These are phyloP conservation scores for Coemansia sp. DNA, from an alignment of 371 early-diverging fungal genomes.

Conservation along the genomic window DNA sequence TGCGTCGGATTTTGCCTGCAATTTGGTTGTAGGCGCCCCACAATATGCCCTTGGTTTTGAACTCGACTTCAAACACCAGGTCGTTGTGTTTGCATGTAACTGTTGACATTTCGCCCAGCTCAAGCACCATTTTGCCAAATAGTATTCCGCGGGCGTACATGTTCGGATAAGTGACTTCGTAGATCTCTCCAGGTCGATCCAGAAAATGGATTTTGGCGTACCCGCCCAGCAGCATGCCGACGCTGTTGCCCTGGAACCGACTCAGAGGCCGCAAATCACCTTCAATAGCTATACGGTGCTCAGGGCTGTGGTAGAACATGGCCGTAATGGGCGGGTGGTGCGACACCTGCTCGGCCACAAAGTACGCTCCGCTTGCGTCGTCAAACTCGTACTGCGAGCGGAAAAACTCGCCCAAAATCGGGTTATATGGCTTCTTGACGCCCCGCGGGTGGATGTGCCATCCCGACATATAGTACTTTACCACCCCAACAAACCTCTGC, in stretches of 20 bases:
- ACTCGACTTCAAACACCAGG: constrained; percentile 79
- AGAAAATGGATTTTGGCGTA: constrained; percentile 63
- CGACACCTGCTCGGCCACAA: constrained; percentile 93
- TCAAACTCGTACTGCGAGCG: constrained; percentile 72
- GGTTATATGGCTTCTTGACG: constrained; percentile 97
- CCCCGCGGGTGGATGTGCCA: constrained; percentile 97
- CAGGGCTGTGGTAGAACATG: constrained; percentile 81
- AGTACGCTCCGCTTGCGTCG: constrained; percentile 73
- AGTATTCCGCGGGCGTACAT: constrained; percentile 90
- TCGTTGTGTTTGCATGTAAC: constrained; percentile 74
- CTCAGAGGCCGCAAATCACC: constrained; percentile 88
- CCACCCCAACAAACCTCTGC: constrained; percentile 84
- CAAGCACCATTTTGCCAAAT: constrained; percentile 93
- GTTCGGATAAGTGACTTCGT: constrained; percentile 83
- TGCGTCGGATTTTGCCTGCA: constrained; percentile 77
- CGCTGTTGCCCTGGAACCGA: constrained; percentile 90
- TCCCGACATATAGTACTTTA: constrained; percentile 89
- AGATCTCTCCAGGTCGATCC: constrained; percentile 65
- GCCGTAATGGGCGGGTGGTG: constrained; percentile 95
- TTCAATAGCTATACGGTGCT: constrained; percentile 71
- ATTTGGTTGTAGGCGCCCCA: constrained; percentile 79
- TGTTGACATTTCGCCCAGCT: constrained; percentile 79
- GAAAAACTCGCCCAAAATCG: constrained; percentile 92
- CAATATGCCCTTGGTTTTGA: constrained; percentile 83
- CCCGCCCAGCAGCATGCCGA: constrained; percentile 86